These are phyloP conservation scores for Fistulinella cinereoalba DNA, from an alignment of 1,284 basidiomycete species.

Conservation along the genomic window DNA sequence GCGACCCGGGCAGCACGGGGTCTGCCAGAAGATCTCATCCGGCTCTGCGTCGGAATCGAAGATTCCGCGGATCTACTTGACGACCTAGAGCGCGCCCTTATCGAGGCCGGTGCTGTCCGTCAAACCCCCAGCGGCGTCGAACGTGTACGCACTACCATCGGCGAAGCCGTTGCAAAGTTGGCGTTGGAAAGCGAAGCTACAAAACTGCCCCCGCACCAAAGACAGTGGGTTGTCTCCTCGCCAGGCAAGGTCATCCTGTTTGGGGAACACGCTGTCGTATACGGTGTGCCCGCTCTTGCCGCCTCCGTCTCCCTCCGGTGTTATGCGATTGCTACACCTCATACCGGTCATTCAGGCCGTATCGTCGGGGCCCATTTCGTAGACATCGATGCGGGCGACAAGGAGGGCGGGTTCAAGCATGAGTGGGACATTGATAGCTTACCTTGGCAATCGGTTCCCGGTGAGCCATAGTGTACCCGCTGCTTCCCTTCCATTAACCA, in stretches of 20 bases:
- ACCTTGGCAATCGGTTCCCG: conserved; percentile 79
- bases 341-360: conserved; percentile 43
- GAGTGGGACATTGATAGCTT: conserved; percentile 83
- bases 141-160: conserved; percentile 45
- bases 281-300: conserved; percentile 96
- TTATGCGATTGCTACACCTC: conserved; percentile 81
- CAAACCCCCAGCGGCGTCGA: conserved; percentile 45
- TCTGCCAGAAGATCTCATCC: conserved; percentile 95
- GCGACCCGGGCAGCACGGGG: conserved; percentile 90
- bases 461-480: conserved; percentile 37
- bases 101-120: conserved; percentile 87
- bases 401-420: conserved; percentile 49
- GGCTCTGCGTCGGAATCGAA: conserved; percentile 98
- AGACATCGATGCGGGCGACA: conserved; percentile 61
- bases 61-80: conserved; percentile 91
- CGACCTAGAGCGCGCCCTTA: conserved; percentile 90
- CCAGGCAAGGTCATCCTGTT: conserved; percentile 99
- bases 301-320: conserved; percentile 95
- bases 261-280: conserved; percentile 98
- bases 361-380: conserved; percentile 77
- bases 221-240: conserved; percentile 87
- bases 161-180: conserved; percentile 65
- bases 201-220: conserved; percentile 36
- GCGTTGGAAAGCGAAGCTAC: conserved; percentile 32
- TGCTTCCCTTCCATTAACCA: background rate